Base-by-base conservation (phyloP, 352 stramenopile species). In the Phytophthora melonis region DNA sequence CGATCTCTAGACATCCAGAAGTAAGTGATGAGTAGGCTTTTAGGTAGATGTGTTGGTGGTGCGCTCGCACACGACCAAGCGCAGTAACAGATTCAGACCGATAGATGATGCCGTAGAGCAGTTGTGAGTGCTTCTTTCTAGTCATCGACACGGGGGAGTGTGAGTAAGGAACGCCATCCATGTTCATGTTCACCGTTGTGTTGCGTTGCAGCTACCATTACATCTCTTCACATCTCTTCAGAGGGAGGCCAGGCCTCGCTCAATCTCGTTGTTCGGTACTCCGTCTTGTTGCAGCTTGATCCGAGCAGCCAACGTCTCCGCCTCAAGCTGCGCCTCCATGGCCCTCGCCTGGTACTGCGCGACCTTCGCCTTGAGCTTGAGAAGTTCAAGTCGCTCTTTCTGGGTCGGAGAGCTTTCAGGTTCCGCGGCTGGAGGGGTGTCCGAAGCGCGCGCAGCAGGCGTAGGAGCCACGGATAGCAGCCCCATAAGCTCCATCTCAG, bases 1-100 rank as follows among this genome's bases (percentile, higher is more conserved):
- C 89, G 90, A 59, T 95, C 90, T 16, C 66, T 96, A 58, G 82
- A 90, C 74, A 88, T 91, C 74, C 84, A 93, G 58, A 84, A 84
- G 68, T 84, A 53, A 27, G n/a, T 54, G 23, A 71, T 52, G 43
- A 65, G 70, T 72, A 78, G 61, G 70, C 13, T 43, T 43, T 43
- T 74, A 74, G 63, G 64, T 74, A 68, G 69, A 70, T 77, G 65
- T 75, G 58, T 43, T 43, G 36, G 36, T 18, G 45, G 56, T 57
- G 55, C 59, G 27, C 43, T 66, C 14, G 27, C 13, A 54, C 32
- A 75, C 18, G 34, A 57, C 45, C 34, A 39, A 36, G 56, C 55
- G 47, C 45, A 59, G 52, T 63, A 58, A 52, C 59, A 68, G 49
- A 64, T 59, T 66, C 53, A 68, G 62, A 77, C 54, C 11, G 65